phyloP scores from a whole-genome alignment of 768 basidiomycete species.

The Baorangia bicolor region DNA sequence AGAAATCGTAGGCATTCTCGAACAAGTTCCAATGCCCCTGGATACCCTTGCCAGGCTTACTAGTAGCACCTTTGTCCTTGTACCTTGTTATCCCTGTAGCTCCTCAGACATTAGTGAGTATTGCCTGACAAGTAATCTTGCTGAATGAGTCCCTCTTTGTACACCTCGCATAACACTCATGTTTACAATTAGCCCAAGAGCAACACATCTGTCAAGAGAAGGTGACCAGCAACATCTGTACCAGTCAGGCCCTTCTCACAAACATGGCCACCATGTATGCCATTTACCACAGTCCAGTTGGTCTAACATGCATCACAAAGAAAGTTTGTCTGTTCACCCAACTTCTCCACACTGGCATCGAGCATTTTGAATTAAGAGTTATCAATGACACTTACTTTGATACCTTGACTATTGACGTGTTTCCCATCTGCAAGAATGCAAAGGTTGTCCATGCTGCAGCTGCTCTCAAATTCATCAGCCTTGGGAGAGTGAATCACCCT shows the following conservation, averaged over 20 bases:
- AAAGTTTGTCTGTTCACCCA: slow-evolving; percentile 90
- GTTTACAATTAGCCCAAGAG: slow-evolving; percentile 66
- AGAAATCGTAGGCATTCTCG: too few species aligned
- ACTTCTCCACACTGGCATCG: slow-evolving; percentile 65
- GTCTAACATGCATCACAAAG: slow-evolving; percentile 79
- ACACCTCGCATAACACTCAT: too few species aligned
- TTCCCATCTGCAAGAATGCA: slow-evolving; percentile 52
- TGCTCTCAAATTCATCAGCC: slow-evolving; percentile 68
- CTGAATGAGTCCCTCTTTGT: too few species aligned
- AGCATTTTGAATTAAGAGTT: slow-evolving; percentile 70
- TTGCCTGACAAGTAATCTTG: too few species aligned
- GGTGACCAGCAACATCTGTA: slow-evolving; percentile 98
- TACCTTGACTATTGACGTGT: slow-evolving; percentile 79
- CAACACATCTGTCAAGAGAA: slow-evolving; percentile 98
- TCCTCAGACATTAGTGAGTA: too few species aligned
- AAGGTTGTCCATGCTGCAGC: slow-evolving; percentile 70
- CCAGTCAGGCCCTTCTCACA: slow-evolving; percentile 94
- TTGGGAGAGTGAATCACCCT: slow-evolving; percentile 86
- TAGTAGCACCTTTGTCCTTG: too few species aligned
- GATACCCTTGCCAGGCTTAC: too few species aligned
- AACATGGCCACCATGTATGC: slow-evolving; percentile 99
- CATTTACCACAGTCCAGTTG: slow-evolving; percentile 91
- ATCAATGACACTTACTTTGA: slow-evolving; percentile 84
- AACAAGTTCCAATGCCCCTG: too few species aligned
- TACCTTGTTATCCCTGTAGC: too few species aligned